Conservation (phyloP, 441 rosid species). For the Gossypium davidsonii region DNA sequence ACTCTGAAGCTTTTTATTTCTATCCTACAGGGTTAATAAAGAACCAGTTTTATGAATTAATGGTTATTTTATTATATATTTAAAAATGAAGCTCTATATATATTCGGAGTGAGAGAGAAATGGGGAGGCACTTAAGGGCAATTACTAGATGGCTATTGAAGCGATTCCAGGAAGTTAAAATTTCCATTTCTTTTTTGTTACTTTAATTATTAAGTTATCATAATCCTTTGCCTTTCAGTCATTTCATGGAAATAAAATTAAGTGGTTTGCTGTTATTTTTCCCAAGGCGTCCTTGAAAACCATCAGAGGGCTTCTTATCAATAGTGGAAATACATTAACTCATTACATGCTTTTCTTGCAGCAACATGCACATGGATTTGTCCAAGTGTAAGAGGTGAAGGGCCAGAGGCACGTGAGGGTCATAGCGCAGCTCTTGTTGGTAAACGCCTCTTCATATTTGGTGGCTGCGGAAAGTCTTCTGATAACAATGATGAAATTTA, state of each 20-base stretch:
- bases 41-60: not conserved
- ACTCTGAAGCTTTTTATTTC: not conserved
- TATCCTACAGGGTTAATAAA: not conserved
- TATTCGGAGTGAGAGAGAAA: not conserved
- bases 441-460: conserved; percentile 78
- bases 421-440: conserved; percentile 92
- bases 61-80: not conserved
- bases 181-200: not conserved
- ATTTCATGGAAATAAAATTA: not conserved
- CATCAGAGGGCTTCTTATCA: not conserved
- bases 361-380: conserved; percentile 83
- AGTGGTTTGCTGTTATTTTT: not conserved
- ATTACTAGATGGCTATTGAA: not conserved
- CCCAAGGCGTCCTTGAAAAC: not conserved
- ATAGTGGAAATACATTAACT: not conserved
- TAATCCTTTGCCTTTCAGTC: not conserved
- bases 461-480: conserved; percentile 83
- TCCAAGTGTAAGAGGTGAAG: conserved; percentile 85
- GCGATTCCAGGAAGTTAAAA: not conserved
- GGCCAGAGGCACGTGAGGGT: conserved; percentile 88
- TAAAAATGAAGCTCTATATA: not conserved
- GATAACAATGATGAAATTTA: conserved; percentile 58
- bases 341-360: conserved; percentile 21
- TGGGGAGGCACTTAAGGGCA: not conserved
- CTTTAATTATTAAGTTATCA: not conserved